A percentile compares a stretch with the other conserved stretches of the same genome.
These are phyloP conservation scores for Apophysomyces sp. DNA, from an alignment of 371 early-diverging fungal genomes.

Conservation along the genomic window DNA sequence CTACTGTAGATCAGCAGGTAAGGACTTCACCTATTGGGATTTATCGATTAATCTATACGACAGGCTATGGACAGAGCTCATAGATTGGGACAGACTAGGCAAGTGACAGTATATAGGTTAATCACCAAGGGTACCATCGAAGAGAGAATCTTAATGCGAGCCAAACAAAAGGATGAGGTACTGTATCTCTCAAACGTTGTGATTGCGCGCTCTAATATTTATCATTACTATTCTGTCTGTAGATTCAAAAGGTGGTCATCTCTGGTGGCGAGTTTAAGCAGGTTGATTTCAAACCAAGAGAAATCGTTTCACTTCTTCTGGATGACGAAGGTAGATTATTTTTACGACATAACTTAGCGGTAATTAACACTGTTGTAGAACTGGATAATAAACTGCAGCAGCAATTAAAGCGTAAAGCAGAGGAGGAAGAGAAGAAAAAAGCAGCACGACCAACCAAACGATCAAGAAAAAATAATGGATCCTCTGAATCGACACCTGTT, in stretches of 20 bases:
- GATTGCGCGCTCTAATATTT: too few relatives aligned
- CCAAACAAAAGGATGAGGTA: constrained; percentile 90
- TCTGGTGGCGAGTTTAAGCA: constrained; percentile 88
- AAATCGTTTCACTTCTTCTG: constrained; percentile 83
- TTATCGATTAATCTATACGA: too few relatives aligned
- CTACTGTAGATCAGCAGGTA: constrained; percentile 94
- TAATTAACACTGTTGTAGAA: constrained; percentile 23
- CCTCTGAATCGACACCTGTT: constrained; percentile 26
- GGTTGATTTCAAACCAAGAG: constrained; percentile 83
- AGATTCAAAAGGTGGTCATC: constrained; percentile 96
- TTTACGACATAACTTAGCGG: not conserved
- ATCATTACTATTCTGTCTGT: not conserved
- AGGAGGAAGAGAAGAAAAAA: constrained; percentile 53
- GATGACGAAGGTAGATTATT: constrained; percentile 65
- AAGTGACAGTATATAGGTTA: constrained; percentile 94
- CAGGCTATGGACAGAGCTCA: constrained; percentile 97
- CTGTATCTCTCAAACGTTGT: not conserved
- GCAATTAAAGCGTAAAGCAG: constrained; percentile 61
- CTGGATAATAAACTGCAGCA: constrained; percentile 56
- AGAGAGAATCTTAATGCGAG: constrained; percentile 87
- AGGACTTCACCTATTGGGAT: not conserved
- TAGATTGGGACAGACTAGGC: constrained; percentile 95
- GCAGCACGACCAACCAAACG: constrained; percentile 34
- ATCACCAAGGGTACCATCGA: constrained; percentile 93
- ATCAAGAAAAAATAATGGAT: constrained; percentile 31